A percentile compares a stretch with the other conserved stretches of the same genome.
phyloP scores from a whole-genome alignment of 1,284 basidiomycete genomes.

The Marasmius fiardii region DNA sequence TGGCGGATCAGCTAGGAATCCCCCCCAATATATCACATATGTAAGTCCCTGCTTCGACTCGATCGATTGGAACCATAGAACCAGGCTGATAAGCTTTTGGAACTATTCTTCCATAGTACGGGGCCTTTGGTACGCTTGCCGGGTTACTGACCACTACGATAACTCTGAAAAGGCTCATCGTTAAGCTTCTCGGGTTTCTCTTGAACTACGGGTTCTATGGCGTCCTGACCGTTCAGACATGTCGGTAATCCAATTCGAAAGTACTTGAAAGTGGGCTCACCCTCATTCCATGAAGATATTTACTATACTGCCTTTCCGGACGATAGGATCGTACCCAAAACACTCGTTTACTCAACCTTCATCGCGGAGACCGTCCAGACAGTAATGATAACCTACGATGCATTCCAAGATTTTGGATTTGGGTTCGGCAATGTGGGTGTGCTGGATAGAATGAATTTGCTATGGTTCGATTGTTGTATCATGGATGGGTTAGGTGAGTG shows the following conservation, averaged over 20 bases:
- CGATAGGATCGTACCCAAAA: neutral
- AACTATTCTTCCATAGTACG: too few relatives aligned
- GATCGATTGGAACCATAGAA: too few relatives aligned
- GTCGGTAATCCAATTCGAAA: too few relatives aligned
- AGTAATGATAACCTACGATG: neutral
- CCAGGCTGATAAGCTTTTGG: too few relatives aligned
- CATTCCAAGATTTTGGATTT: neutral
- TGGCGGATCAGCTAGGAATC: too few relatives aligned
- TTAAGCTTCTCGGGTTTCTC: neutral
- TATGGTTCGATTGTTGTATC: slow-evolving; percentile 1
- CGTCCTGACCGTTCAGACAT: slow-evolving; percentile 1
- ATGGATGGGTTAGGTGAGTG: slow-evolving; percentile 2
- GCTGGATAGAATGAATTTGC: neutral
- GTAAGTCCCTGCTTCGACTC: too few relatives aligned
- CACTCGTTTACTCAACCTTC: neutral
- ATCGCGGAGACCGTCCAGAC: neutral
- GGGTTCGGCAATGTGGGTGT: neutral
- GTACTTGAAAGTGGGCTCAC: too few relatives aligned
- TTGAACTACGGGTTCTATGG: slow-evolving; percentile 1
- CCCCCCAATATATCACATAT: too few relatives aligned
- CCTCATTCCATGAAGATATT: neutral
- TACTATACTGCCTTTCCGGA: slow-evolving; percentile 5
- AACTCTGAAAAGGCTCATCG: too few relatives aligned
- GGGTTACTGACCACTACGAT: too few relatives aligned
- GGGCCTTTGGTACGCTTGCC: too few relatives aligned